Conservation (phyloP, 75 land plant species). For the Chamaecyparis obtusa region DNA sequence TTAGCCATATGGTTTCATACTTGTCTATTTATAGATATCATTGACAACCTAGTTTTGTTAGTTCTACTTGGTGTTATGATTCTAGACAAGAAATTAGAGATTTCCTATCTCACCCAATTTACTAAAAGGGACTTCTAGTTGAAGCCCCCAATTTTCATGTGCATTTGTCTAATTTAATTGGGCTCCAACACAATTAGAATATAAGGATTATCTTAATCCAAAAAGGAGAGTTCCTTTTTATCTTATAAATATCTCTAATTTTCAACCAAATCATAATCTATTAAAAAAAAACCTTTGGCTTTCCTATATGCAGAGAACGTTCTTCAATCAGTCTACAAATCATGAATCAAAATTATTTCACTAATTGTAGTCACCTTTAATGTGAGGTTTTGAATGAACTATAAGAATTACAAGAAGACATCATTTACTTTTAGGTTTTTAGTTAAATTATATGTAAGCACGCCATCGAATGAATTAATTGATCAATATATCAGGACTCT, state of each 20-base stretch:
- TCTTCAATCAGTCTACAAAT: background rate
- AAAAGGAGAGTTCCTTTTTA: background rate
- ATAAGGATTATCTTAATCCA: background rate
- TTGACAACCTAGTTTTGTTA: background rate
- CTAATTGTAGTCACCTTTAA: background rate
- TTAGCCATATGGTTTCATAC: background rate
- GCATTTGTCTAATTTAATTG: background rate
- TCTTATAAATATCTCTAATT: background rate
- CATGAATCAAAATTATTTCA: background rate
- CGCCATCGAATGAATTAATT: background rate
- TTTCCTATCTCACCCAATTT: background rate
- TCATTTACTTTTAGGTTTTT: background rate
- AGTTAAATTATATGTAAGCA: background rate
- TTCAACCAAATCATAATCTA: background rate
- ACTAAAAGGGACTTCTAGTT: background rate
- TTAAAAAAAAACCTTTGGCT: background rate
- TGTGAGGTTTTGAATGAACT: background rate
- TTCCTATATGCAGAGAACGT: background rate
- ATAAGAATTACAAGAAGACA: background rate
- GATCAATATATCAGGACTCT: conserved; percentile 36
- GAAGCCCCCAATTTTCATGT: background rate
- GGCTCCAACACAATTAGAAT: background rate
- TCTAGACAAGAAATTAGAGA: background rate
- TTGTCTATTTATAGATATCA: background rate
- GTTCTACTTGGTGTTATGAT: background rate